phyloP scores from a whole-genome alignment of 2,329 filamentous ascomycete species.

The Stachybotrys echinatus region DNA sequence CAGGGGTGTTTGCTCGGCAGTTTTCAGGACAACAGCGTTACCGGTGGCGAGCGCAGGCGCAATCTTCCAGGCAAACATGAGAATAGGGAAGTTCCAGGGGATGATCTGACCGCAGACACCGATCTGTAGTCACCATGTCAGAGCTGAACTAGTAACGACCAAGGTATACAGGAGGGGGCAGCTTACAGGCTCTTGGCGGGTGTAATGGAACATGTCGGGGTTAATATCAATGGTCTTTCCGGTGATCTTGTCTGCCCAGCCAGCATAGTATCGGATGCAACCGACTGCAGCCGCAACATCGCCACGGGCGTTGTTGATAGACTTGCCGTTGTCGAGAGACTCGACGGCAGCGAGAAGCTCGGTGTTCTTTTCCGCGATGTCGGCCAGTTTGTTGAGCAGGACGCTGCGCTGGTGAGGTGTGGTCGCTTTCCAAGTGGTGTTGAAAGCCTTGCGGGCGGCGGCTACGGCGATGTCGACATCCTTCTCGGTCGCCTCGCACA shows the following conservation, averaged over 20 bases:
- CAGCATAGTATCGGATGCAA: conserved; percentile 69
- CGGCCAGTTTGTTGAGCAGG: conserved; percentile 69
- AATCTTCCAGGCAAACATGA: conserved; percentile 82
- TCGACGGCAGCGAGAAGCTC: conserved; percentile 77
- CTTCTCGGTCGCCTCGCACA: conserved; percentile 83
- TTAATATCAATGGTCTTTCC: conserved; percentile 81
- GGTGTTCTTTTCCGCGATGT: conserved; percentile 71
- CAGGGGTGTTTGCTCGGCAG: conserved; percentile 71
- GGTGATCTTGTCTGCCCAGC: conserved; percentile 88
- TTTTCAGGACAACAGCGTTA: conserved; percentile 70
- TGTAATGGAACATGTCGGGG: conserved; percentile 79
- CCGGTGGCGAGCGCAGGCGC: conserved; percentile 67
- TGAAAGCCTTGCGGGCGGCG: conserved; percentile 81
- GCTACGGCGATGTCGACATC: conserved; percentile 76
- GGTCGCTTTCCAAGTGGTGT: conserved; percentile 63
- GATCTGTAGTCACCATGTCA: conserved; percentile 31
- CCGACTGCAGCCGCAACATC: conserved; percentile 65
- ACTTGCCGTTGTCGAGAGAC: conserved; percentile 85
- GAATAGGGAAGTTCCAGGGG: conserved; percentile 81
- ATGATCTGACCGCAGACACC: conserved; percentile 85
- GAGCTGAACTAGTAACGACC: neutral
- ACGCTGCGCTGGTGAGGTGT: conserved; percentile 67
- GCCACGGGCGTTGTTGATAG: conserved; percentile 67
- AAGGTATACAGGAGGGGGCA: conserved; percentile 24
- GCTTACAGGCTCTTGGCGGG: conserved; percentile 66